Evolutionary conservation across 345 rosid species (phyloP).

Genomic region (Salix exigua): DNA sequence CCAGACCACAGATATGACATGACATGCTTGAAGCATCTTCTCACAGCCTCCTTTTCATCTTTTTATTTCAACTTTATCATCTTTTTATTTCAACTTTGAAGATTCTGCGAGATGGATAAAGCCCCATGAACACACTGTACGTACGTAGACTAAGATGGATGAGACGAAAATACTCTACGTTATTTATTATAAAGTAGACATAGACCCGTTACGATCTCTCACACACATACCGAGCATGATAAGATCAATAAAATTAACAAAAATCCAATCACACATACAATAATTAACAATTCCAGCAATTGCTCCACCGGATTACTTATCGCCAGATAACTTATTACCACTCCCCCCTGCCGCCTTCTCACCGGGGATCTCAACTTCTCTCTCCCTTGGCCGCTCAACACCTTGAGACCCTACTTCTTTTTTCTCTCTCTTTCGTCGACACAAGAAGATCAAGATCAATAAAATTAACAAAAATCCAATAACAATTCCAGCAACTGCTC

Average conservation of each 20-base stretch:
- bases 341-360: constrained; percentile 8
- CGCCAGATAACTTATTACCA: neutral
- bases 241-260: too few relatives aligned
- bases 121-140: neutral
- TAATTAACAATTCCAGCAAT: too few relatives aligned
- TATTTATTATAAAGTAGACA: neutral
- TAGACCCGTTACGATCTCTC: neutral
- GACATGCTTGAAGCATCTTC: neutral
- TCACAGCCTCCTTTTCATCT: neutral
- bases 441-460: constrained; percentile 29
- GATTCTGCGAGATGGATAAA: neutral
- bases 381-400: constrained; percentile 7
- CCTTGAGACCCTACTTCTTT: constrained; percentile 6
- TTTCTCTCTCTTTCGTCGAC: constrained; percentile 23
- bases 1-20: neutral
- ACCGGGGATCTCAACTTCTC: constrained; percentile 18
- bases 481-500: constrained; percentile 43
- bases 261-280: too few relatives aligned
- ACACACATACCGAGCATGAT: neutral
- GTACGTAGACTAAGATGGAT: neutral
- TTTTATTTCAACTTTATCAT: too few relatives aligned
- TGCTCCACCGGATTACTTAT: too few relatives aligned
- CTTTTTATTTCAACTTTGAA: too few relatives aligned
- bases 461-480: constrained; percentile 35
- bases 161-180: too few relatives aligned